A percentile compares a stretch with the other conserved stretches of the same genome.
These are phyloP conservation scores for Paracoccidioides lutzii DNA, from an alignment of 2,329 filamentous ascomycete genomes.

Conservation along the genomic window DNA sequence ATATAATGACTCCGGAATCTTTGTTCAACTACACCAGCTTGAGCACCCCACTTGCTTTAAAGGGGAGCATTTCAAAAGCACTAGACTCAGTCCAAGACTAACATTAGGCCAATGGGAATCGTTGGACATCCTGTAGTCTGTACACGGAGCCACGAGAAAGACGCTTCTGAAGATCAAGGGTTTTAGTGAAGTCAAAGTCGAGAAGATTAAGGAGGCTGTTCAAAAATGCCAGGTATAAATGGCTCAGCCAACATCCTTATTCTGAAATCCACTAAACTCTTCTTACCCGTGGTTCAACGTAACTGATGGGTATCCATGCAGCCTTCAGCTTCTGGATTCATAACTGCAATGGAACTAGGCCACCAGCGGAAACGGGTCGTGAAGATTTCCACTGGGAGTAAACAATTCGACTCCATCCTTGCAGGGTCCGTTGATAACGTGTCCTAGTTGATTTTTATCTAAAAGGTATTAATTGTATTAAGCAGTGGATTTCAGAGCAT, in stretches of 20 bases:
- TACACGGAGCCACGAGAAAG: conserved; percentile 47
- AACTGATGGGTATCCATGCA: conserved; percentile 17
- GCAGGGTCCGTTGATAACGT: conserved; percentile 37
- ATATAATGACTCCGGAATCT: neutral
- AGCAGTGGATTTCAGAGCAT: conserved; percentile 54
- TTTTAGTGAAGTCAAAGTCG: conserved; percentile 57
- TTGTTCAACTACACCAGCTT: neutral
- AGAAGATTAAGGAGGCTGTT: conserved; percentile 57
- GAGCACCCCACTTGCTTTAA: conserved; percentile 1
- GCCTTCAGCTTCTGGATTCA: conserved; percentile 48
- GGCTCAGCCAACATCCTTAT: neutral
- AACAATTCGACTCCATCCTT: conserved; percentile 52
- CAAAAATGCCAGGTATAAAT: conserved; percentile 44
- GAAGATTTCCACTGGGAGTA: conserved; percentile 56
- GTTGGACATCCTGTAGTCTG: conserved; percentile 32
- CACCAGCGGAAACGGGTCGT: conserved; percentile 51
- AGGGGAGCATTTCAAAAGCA: neutral
- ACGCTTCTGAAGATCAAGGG: conserved; percentile 55
- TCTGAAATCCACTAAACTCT: neutral
- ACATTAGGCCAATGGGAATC: neutral
- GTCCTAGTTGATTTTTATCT: neutral
- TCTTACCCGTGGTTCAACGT: neutral
- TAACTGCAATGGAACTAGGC: conserved; percentile 52
- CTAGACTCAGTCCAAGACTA: neutral
- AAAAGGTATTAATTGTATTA: neutral